Base-by-base conservation (phyloP, 1,139 yeast genomes). In the Saccharomyces hybrid region DNA sequence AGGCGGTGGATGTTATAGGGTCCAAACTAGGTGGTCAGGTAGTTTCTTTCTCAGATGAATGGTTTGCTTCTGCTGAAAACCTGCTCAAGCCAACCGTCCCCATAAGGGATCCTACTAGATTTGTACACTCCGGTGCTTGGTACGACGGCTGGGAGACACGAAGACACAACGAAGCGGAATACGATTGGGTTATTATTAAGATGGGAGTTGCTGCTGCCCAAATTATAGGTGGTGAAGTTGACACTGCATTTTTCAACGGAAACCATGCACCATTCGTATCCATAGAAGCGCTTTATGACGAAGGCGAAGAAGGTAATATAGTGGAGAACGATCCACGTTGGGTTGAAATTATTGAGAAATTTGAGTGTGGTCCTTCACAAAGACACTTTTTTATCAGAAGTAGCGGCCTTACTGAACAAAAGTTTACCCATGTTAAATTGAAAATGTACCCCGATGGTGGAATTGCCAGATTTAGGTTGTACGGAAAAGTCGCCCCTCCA, bases 61-160 rank as follows among this genome's bases (percentile, higher is more conserved):
- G 95, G 95, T 91, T 91, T 73, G 98, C 97, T 1, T 91, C 82
- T 50, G 97, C 98, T n/a, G 81, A 78, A 50, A 91, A 91, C 72
- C 78, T 91, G 65, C 84, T 89, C 70, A 84, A 87, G 66, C 91
- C 96, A 38, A 78, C 78, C 53, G 77, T 83, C 7, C 95, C 97
- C 4, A 79, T 88, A 55, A 77, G 95, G 66, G 95, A 88, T 65
- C 85, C 88, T 25, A 84, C 90, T 20, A 76, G 79, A 64, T 91
- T 88, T 71, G 82, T 86, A 4, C 85, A 81, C 60, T 81, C 91
- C 4, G 98, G 98, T 54, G 96, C 96, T 5, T 90, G 97, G 96
- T 91, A 88, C 68, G 98, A 91, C 64, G 98, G 98, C n/a, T 91
- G 98, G 98, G 98, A 91, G 72, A 90, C 98, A 26, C 79, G 97